Percentiles rank a stretch among this genome's conserved stretches.
Conservation (phyloP, 768 basidiomycete genomes). For the Tylopilus rubrobrunneus region DNA sequence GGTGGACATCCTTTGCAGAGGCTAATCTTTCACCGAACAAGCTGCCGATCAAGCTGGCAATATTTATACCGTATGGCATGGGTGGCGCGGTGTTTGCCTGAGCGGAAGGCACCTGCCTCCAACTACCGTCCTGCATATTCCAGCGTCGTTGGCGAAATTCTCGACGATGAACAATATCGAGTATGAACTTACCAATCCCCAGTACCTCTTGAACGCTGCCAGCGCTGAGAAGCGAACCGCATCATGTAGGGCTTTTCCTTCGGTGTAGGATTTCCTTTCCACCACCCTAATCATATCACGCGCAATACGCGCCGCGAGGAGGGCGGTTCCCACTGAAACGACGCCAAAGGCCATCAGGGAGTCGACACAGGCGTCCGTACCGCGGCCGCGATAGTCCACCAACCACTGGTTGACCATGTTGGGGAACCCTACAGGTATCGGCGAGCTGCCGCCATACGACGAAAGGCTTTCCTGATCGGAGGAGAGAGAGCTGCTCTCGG, state of each 20-base stretch:
- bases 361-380: slow-evolving; percentile 13
- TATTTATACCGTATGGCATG: slow-evolving; percentile 22
- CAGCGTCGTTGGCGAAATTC: background rate
- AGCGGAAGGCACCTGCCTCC: slow-evolving; percentile 1
- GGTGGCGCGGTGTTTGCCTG: background rate
- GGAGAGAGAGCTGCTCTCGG: background rate
- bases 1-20: slow-evolving; percentile 25
- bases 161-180: background rate
- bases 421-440: slow-evolving; percentile 10
- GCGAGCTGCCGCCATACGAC: background rate
- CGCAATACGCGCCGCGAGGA: slow-evolving; percentile 18
- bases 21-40: slow-evolving; percentile 27
- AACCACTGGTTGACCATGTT: slow-evolving; percentile 16
- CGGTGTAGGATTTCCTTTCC: slow-evolving; percentile 1
- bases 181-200: slow-evolving; percentile 15
- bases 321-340: slow-evolving; percentile 7
- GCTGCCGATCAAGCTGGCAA: slow-evolving; percentile 32
- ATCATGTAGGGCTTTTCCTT: slow-evolving; percentile 11
- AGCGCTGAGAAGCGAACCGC: slow-evolving; percentile 13
- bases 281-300: slow-evolving; percentile 5
- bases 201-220: slow-evolving; percentile 12
- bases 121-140: slow-evolving; percentile 15
- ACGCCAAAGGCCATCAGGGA: slow-evolving; percentile 15
- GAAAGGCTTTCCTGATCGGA: slow-evolving; percentile 13
- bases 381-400: slow-evolving; percentile 19